Base-by-base conservation (phyloP, 305 asterid species). In the Stenogyne calaminthoides region DNA sequence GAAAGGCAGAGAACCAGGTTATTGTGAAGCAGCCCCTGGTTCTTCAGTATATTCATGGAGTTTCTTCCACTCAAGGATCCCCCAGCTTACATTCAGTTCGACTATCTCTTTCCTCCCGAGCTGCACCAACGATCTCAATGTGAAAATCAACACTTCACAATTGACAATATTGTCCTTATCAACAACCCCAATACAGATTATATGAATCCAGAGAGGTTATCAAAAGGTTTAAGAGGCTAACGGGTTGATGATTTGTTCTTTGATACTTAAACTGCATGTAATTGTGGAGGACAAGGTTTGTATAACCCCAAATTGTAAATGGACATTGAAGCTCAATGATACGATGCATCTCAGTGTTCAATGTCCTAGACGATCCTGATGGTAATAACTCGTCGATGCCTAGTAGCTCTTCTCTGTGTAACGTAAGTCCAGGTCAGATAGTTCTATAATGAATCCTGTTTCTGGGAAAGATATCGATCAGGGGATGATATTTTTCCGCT, bases 401-500 rank as follows among this genome's bases (percentile, higher is more conserved):
- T 62, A 64, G 44, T 11, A 57, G 64, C 64, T 64, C 67, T 64
- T 71, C 62, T 46, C 75, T 8, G 14, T 64, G 72, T 58, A 54
- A 71, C 75, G 70, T n/a, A 70, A 40, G 25, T 34, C 63, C 79
- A 74, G 51, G 64, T 55, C 47, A 2, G 71, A 44, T 70, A 59
- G 71, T 68, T 62, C 64, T 57, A 49, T 42, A 34, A 62, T 44
- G 54, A 76, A 49, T 58, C 32, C 72, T 40, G 49, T 37, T 67
- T 65, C 69, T 14, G 75, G 7, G 66, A 77, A 69, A 61, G 70
- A 73, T 59, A 76, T 61, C 7, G 86, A 84, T 65, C 82, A 71
- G 11, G 90, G 89, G 47, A 80, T 73, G 76, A 29, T 93, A 27
- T 89, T 85, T 75, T 93, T 72, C 92, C 93, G 37, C 72, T 85